These are phyloP conservation scores for Hypoxylon fuscum DNA, from an alignment of 495 filamentous ascomycete genomes.

Conservation along the genomic window DNA sequence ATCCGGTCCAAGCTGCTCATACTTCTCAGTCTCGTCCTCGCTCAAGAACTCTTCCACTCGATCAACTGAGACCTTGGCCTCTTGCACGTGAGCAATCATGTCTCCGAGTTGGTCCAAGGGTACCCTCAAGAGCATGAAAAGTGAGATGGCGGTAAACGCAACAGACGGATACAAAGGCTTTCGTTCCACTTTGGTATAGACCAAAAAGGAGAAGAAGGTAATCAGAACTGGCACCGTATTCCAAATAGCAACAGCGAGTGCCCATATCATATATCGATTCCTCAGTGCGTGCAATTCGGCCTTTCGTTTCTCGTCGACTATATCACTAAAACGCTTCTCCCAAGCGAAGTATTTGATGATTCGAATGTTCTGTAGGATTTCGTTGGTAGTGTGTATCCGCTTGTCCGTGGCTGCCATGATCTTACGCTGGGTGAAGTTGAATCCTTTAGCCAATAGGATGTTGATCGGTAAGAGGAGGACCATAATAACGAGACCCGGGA, in stretches of 20 bases:
- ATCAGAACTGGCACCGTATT: conserved; percentile 95
- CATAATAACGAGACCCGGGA: conserved; percentile 96
- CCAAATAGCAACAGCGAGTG: conserved; percentile 91
- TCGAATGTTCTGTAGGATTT: conserved; percentile 95
- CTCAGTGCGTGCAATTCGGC: conserved; percentile 82
- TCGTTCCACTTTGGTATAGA: conserved; percentile 91
- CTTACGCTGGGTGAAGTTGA: conserved; percentile 82
- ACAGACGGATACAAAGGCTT: conserved; percentile 91
- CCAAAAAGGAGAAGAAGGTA: conserved; percentile 92
- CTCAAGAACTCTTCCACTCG: conserved; percentile 94
- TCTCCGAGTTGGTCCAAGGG: conserved; percentile 97
- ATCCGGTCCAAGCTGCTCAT: conserved; percentile 77
- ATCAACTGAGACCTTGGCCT: conserved; percentile 95
- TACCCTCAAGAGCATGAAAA: conserved; percentile 94
- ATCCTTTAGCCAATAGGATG: conserved; percentile 81
- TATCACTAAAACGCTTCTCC: conserved; percentile 89
- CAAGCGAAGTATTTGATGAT: conserved; percentile 99
- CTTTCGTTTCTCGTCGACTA: conserved; percentile 86
- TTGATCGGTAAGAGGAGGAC: conserved; percentile 87
- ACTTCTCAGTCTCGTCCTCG: conserved; percentile 97
- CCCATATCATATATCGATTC: conserved; percentile 88
- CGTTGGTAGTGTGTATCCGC: conserved; percentile 95
- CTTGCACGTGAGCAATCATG: conserved; percentile 98
- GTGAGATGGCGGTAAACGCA: conserved; percentile 94
- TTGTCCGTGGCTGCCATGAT: conserved; percentile 97